Evolutionary conservation across 2,329 filamentous ascomycete species (phyloP), one percentile per base, ranked within the genome.

Genomic region (Chaetomiaceae sp.): DNA sequence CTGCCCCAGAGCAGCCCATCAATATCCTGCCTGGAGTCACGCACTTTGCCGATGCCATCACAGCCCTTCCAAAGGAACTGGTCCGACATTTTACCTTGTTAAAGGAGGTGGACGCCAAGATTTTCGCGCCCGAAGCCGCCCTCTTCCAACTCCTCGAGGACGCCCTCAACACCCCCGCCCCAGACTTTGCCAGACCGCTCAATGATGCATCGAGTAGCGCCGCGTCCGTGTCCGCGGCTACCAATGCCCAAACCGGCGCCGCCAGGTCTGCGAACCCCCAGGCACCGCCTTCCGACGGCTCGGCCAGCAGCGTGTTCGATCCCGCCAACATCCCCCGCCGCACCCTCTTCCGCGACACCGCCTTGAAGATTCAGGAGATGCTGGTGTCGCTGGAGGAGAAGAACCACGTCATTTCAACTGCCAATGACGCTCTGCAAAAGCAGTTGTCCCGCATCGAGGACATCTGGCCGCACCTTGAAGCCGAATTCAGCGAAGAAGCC

Each of bases 81-180:
- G 90, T 96, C 62, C 86, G 90, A 66, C 92, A 99, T 70, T 96
- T 96, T 64, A 96, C 92, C 30, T 80, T 97, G 52, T 78, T 99
- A 62, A 96, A 96, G 70, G 94, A 99, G 73, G 94, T 97, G 43
- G 94, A 99, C 74, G 92, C 92, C 58, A 99, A 99, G 73, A 88
- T 95, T 59, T 94, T 91, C 71, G 85, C 84, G 23, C 87, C 94
- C 6, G 90, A 96, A 68, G 87, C 94, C 63, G 81, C 86, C 65
- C 79, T 99, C 54, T 85, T 87, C 65, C 80, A 86, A 65, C 78
- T 95, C 57, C 81, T 95, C 62, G 78, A 85, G 56, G 78, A 78
- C 48, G 82, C 87, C 56, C 70, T 81, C 58, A 76, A 75, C 59
- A 71, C 76, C 29, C 75, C 74, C 55, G 67, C 72, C 27, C 74